Evolutionary conservation across 805 yeast species (phyloP).

Genomic region (Tetrapisispora pingtungensis): DNA sequence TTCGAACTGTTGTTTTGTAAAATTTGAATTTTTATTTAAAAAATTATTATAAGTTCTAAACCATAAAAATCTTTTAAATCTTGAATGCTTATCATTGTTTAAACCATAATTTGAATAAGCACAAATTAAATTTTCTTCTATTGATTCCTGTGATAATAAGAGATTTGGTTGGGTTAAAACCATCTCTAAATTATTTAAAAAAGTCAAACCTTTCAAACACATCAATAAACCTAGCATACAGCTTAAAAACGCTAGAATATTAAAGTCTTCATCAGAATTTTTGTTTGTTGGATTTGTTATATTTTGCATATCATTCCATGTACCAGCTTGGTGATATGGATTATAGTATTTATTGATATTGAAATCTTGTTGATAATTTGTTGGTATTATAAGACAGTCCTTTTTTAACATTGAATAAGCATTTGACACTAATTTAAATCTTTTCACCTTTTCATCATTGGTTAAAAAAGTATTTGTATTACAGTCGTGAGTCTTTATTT

Average conservation of each 20-base stretch:
- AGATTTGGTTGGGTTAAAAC: constrained; percentile 19
- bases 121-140: constrained; percentile 32
- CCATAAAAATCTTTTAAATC: constrained; percentile 51
- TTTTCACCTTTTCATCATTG: constrained; percentile 23
- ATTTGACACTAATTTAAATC: constrained; percentile 46
- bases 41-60: constrained; percentile 35
- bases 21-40: constrained; percentile 1
- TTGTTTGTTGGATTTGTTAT: constrained; percentile 6
- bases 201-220: constrained; percentile 34
- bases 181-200: constrained; percentile 32
- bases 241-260: constrained; percentile 32
- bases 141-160: constrained; percentile 27
- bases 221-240: constrained; percentile 32
- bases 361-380: too few species aligned
- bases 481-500: background rate
- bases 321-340: constrained; percentile 52
- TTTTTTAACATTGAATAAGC: constrained; percentile 52
- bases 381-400: constrained; percentile 14
- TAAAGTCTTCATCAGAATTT: constrained; percentile 28
- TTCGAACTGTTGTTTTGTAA: constrained; percentile 26
- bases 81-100: constrained; percentile 39
- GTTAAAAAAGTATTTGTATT: constrained; percentile 11
- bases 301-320: constrained; percentile 52
- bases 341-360: constrained; percentile 22
- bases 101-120: constrained; percentile 44